phyloP scores from a whole-genome alignment of 345 rosid genomes.

The Corchorus olitorius region DNA sequence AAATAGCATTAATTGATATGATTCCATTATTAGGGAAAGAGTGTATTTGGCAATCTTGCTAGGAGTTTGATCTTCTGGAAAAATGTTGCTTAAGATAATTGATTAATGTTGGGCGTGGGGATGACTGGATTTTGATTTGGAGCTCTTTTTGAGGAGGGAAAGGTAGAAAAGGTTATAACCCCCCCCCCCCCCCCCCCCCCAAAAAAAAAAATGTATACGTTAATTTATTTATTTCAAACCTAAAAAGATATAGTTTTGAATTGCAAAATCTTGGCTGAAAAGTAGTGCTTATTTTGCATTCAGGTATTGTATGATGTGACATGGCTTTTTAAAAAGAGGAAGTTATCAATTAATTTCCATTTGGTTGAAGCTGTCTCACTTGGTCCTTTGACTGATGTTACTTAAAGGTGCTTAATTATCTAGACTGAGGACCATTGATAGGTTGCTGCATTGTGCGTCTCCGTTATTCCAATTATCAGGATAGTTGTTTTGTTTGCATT shows the following conservation, averaged over 20 bases:
- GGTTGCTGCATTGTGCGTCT: background rate
- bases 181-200: too few species aligned
- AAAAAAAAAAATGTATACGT: background rate
- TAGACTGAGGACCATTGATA: background rate
- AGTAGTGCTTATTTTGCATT: background rate
- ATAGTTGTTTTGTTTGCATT: background rate
- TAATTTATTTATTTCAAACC: background rate
- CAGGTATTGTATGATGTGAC: background rate
- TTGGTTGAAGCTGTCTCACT: background rate
- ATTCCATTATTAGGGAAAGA: background rate
- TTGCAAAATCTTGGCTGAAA: background rate
- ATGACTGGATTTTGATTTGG: background rate
- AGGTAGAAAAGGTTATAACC: background rate
- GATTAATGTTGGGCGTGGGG: background rate
- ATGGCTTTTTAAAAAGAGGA: background rate
- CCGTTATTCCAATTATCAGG: background rate
- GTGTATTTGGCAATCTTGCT: background rate
- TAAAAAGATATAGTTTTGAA: background rate
- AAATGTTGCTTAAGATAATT: background rate
- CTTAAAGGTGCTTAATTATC: background rate
- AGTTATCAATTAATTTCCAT: background rate
- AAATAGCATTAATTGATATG: background rate
- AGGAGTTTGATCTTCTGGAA: background rate
- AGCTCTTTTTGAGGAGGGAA: background rate
- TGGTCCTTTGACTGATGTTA: background rate